phyloP scores from a whole-genome alignment of 352 stramenopile species.

The Pilasporangium apinafurcum region DNA sequence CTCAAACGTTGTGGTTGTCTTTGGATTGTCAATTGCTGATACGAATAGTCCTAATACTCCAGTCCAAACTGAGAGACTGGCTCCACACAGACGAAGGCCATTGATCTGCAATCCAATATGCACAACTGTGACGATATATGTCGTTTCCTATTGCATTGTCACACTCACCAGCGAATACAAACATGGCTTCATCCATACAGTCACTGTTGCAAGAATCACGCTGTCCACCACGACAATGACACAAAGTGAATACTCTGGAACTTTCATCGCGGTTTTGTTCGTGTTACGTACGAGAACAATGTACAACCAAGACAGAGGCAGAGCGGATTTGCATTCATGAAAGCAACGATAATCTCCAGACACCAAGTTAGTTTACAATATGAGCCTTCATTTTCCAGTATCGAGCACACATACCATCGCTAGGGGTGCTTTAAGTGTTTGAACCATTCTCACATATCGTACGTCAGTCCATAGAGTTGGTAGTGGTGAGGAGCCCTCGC shows the following conservation, averaged over 20 bases:
- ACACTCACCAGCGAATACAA: slow-evolving; percentile 31
- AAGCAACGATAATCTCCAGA: slow-evolving; percentile 24
- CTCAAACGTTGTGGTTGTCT: slow-evolving; percentile 30
- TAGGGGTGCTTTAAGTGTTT: slow-evolving; percentile 33
- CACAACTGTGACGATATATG: not conserved
- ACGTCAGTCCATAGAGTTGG: slow-evolving; percentile 60
- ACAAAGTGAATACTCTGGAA: not conserved
- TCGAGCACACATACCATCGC: slow-evolving; percentile 24
- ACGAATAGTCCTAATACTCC: slow-evolving; percentile 24
- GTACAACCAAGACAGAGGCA: slow-evolving; percentile 21
- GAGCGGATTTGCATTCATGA: slow-evolving; percentile 27
- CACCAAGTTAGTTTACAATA: not conserved
- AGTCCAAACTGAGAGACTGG: slow-evolving; percentile 33
- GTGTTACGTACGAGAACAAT: slow-evolving; percentile 21
- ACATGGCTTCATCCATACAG: slow-evolving; percentile 40
- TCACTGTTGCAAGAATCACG: slow-evolving; percentile 19
- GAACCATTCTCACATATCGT: slow-evolving; percentile 27
- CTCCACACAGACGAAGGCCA: slow-evolving; percentile 33
- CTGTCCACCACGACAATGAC: slow-evolving; percentile 3
- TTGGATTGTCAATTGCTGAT: slow-evolving; percentile 35
- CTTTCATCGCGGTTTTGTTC: too few species aligned
- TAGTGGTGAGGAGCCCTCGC: slow-evolving; percentile 34
- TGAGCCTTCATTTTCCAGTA: not conserved
- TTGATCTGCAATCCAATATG: slow-evolving; percentile 27
- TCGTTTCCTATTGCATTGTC: not conserved